Base-by-base conservation (phyloP, 73 alveolate species). In the Stentor coeruleus region DNA sequence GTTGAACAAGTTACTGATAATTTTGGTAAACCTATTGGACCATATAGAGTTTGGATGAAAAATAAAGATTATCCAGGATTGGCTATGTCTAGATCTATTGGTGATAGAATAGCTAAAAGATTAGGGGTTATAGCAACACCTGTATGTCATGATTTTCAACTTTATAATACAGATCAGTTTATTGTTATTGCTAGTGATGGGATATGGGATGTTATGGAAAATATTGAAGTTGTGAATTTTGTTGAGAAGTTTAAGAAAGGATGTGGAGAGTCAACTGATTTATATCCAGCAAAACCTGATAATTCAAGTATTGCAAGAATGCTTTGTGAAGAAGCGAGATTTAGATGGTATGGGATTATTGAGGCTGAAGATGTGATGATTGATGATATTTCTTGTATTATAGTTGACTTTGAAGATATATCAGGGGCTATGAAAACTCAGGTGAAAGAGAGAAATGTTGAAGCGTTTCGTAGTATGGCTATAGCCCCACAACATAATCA, bases 121-220 rank as follows among this genome's bases (percentile, higher is more conserved):
- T 6, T 49, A 11, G 66, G 66, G 6, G 66, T 49, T 49, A 49
- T 49, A 6, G 20, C 28, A 11, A 49, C 66, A 6, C 66, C 66
- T 11, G 66, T 49, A 6, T n/a, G n/a, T n/a, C n/a, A n/a, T n/a
- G n/a, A n/a, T n/a, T 49, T 49, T 20, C 6, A 6, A 49, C 6
- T 11, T 6, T 49, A 49, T 20, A 49, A 49, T 11, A 49, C 28
- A 11, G 66, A 49, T 20, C 20, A 6, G 20, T 49, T 49, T 49
- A 6, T 49, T 11, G 66, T 49, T 11, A 66, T 66, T 20, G 79
- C 79, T 26, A 26, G 49, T 1, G 79, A 66, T 66, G 79, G 79
- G 40, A 20, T 66, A 14, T 66, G 93, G 91, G 91, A 87, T 77
- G 87, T 87, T 74, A 76, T 87, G 85, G 30, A 39, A 26, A 87